Base-by-base conservation (phyloP, 495 filamentous ascomycete species). In the Aspergillus funiculosus region DNA sequence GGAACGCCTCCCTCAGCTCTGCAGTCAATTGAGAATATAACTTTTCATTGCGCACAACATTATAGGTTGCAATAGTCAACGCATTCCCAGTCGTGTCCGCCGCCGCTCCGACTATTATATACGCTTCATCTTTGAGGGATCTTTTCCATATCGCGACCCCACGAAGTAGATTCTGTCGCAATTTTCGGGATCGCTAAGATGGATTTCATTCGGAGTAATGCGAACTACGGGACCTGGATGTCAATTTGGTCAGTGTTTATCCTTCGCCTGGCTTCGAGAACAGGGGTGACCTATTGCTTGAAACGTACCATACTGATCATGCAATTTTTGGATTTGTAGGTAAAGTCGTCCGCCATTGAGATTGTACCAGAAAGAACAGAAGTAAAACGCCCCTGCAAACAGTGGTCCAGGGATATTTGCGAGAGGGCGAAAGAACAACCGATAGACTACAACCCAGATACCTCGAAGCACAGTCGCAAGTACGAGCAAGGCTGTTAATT, bases 61-160 rank as follows among this genome's bases (percentile, higher is more conserved):
- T 51, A 36, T 63, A 71, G 1, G 57, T 32, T 18, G 66, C 60
- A n/a, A 68, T 51, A 0, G 51, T 64, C 39, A 62, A 50, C 0
- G 69, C 64, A 47, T 66, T 62, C 1, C 64, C 67, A 1, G 70
- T 71, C 0, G 67, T 74, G 40, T 71, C 70, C 0, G 64, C 43
- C 0, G 64, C 61, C 3, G 64, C 69, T 2, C 47, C 61, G 7
- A 63, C 50, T 8, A 71, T 30, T 18, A 51, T 57, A 17, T 57
- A 57, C 1, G 60, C 62, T 43, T 70, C 68, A 26, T 58, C 60
- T 25, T 59, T 46, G 46, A 66, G 47, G 55, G 25, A 22, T 53
- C 53, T 37, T 68, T 68, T 40, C 48, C 47, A 51, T 60, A 63
- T 24, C 57, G 58, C 13, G 55, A 54, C 6, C 49, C 49, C 3